These are phyloP conservation scores for Cryptococcus sp. DNA, from an alignment of 1,284 basidiomycete genomes.

Conservation along the genomic window DNA sequence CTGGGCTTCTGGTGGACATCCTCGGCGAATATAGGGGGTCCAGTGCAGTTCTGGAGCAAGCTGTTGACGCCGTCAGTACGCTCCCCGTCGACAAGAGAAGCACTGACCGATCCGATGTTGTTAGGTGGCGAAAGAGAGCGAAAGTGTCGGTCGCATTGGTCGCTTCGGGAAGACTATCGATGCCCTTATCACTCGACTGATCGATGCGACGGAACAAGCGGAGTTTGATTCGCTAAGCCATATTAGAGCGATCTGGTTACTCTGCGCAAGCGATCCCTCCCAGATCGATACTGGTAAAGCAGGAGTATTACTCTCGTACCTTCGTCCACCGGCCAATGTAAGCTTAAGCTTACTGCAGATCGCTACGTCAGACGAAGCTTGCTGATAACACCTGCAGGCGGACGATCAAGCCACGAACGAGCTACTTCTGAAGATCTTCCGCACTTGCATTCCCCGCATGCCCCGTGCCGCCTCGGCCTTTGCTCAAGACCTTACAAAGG, in stretches of 20 bases:
- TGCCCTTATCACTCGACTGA: conserved; percentile 78
- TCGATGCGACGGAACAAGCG: conserved; percentile 63
- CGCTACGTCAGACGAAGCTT: not conserved
- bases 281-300: conserved; percentile 46
- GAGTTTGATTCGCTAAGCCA: conserved; percentile 45
- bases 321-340: conserved; percentile 39
- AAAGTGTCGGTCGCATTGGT: conserved; percentile 11
- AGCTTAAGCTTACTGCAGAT: conserved; percentile 6
- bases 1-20: conserved; percentile 80
- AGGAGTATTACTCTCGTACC: conserved; percentile 33
- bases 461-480: conserved; percentile 84
- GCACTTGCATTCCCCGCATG: conserved; percentile 79
- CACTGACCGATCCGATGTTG: not conserved
- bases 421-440: conserved; percentile 83
- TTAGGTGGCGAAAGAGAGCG: conserved; percentile 26
- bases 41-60: conserved; percentile 78
- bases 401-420: conserved; percentile 83
- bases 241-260: conserved; percentile 43
- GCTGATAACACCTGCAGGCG: conserved; percentile 56
- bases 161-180: conserved; percentile 65
- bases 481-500: conserved; percentile 76
- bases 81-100: not conserved
- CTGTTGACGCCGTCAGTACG: conserved; percentile 64
- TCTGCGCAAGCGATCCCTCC: conserved; percentile 34
- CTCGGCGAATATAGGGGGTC: conserved; percentile 77